Conservation (phyloP, 345 rosid genomes). For the Populus deltoides region DNA sequence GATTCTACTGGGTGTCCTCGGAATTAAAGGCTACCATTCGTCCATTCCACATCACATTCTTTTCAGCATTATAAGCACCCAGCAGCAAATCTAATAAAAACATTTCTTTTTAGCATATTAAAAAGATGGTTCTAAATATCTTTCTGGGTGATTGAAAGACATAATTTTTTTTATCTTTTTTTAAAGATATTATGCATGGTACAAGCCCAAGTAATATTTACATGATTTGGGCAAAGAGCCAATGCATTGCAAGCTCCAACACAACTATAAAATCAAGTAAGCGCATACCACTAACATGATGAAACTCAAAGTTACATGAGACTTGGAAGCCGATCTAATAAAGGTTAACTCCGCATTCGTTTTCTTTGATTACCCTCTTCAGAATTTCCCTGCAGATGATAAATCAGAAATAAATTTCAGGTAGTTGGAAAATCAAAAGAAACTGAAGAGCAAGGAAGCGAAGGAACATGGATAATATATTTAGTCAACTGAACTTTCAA, state of each 20-base stretch:
- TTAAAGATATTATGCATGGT: conserved; percentile 34
- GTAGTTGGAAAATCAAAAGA: neutral
- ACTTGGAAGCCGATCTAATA: conserved; percentile 34
- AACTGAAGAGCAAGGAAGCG: neutral
- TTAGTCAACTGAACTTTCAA: neutral
- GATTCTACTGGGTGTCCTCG: neutral
- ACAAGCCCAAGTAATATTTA: conserved; percentile 53
- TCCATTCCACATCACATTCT: neutral
- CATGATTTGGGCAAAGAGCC: conserved; percentile 34
- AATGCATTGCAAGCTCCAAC: conserved; percentile 22
- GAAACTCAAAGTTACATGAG: conserved; percentile 37
- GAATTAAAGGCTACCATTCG: neutral
- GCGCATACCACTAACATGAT: conserved; percentile 33
- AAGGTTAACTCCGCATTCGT: conserved; percentile 56
- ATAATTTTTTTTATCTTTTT: conserved; percentile 22
- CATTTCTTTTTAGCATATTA: neutral
- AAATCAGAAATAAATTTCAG: neutral
- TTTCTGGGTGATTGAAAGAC: conserved; percentile 16
- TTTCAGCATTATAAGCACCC: neutral
- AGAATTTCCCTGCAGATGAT: conserved; percentile 55
- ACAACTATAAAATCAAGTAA: conserved; percentile 19
- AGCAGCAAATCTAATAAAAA: neutral
- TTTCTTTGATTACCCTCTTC: conserved; percentile 78
- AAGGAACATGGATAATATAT: neutral
- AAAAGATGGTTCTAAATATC: conserved; percentile 7